Percentiles rank a stretch among this genome's conserved stretches.
Conservation (phyloP, 2,329 filamentous ascomycete species). For the Colletotrichum agaves region DNA sequence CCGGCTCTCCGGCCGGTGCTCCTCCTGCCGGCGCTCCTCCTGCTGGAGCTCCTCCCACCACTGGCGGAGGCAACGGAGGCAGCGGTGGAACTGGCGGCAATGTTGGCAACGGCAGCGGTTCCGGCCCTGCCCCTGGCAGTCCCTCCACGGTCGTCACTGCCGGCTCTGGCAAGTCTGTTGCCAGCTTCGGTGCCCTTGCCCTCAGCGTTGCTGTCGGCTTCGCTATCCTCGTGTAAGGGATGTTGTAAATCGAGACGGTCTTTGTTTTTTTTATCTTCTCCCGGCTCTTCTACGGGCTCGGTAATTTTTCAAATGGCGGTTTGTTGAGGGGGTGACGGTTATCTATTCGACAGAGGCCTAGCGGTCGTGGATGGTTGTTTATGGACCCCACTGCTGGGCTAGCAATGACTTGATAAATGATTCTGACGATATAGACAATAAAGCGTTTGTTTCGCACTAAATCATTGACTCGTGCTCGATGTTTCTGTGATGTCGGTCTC, state of each 20-base stretch:
- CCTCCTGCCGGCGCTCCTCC: neutral
- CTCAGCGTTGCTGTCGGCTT: constrained; percentile 32
- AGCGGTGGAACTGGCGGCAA: neutral
- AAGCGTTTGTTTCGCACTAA: constrained; percentile 31
- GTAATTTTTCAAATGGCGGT: constrained; percentile 25
- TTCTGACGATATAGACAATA: constrained; percentile 37
- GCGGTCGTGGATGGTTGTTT: constrained; percentile 18
- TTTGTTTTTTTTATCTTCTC: constrained; percentile 18
- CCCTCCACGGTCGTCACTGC: constrained; percentile 20
- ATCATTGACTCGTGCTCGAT: neutral
- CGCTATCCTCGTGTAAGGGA: constrained; percentile 32
- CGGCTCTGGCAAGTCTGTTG: constrained; percentile 35
- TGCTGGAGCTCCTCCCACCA: neutral
- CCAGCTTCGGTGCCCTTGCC: constrained; percentile 36
- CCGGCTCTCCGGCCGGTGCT: neutral
- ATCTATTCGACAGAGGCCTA: constrained; percentile 31
- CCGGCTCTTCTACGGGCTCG: neutral
- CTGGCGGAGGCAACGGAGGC: neutral
- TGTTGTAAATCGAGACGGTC: constrained; percentile 2
- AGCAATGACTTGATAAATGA: constrained; percentile 34
- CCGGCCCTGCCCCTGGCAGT: neutral
- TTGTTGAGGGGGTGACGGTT: constrained; percentile 19
- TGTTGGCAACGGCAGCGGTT: neutral
- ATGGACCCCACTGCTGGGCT: constrained; percentile 15
- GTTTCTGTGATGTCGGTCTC: neutral